Evolutionary conservation across 257 asterid species (phyloP), one percentile per base, ranked within the genome.

Genomic region (Pogostemon cablin): DNA sequence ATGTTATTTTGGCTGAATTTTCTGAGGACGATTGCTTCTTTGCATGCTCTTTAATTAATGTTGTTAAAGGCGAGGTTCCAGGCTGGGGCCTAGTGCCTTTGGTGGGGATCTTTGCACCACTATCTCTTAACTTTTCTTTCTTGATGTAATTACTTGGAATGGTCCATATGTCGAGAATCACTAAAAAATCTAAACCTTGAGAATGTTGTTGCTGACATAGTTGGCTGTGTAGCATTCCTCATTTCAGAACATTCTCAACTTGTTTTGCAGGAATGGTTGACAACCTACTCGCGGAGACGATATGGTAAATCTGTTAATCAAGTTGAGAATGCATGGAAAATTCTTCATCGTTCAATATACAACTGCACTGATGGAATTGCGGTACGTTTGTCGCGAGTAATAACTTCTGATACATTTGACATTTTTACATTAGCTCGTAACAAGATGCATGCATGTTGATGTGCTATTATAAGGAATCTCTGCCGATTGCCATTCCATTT

Each of bases 341-440:
- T 89, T 68, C 98, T 93, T 79, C 89, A 84, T 73, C 85, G 72
- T 58, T 84, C 99, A 5, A 85, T 93, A 46, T 93, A 93, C 80
- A 93, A 93, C 78, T 93, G 98, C 88, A 86, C 92, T 2, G 98
- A 90, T 75, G 97, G 97, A 81, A 87, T 88, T 55, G 96, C 97
- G 70, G 98, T 93, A 87, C 25, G 88, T 83, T 71, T 71, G 10
- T 58, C 38, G 11, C 38, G 73, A 44, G 57, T 50, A 38, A 62
- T 53, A 47, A 38, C 35, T 70, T 52, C 60, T 10, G 41, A 39
- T 55, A 44, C 9, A 3, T 43, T 57, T 25, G 40, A 25, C 39
- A 6, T 66, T 57, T 6, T 54, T 9, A 41, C n/a, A 39, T 7
- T 12, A 61, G 38, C 12, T 4, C 35, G 12, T 57, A 59, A 3